Evolutionary conservation across 1,284 basidiomycete genomes (phyloP), one percentile per base, ranked within the genome.

Genomic region (Naganishia albida): DNA sequence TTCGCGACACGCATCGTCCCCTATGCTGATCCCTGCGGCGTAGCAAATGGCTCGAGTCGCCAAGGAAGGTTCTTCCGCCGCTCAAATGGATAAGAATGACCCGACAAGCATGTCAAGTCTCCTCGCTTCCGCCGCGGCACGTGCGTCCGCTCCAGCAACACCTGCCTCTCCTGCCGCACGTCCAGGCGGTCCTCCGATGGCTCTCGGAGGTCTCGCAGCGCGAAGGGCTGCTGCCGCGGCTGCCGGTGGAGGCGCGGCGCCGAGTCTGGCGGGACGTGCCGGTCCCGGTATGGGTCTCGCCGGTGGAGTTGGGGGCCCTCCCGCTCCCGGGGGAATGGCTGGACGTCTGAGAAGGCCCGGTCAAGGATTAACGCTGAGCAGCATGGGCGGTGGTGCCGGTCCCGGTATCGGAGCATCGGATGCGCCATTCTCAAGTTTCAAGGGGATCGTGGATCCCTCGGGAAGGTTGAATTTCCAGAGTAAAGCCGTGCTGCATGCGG

Each of bases 371-470:
- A 77, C 73, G 0, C 60, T 80, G 57, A 72, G 71, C 34, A 74
- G 72, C 39, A 78, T 80, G 76, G 73, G 73, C 28, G 73, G 72
- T 6, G 72, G 69, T 15, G 67, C 69, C 3, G 57, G 48, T 7
- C 40, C 49, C 57, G 30, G 71, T 68, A 46, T 59, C 16, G 60
- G 67, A 8, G 42, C 53, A 2, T 43, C 46, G 25, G 57, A 64
- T 42, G 57, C 62, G 42, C 62, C 66, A 13, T 99, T 99, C 79
- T 84, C 88, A 54, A 96, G 93, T 78, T 97, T 97, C 77, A 86
- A 87, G 71, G 92, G 89, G 81, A 95, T 98, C 73, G 91, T 98
- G 68, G 95, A 99, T 81, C 93, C 94, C 0, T 93, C 90, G 1
- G 95, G 95, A 20, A 87, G 88, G 1, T 87, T 99, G 73, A 93